Percentiles rank a stretch among this genome's conserved stretches.
phyloP scores from a whole-genome alignment of 2,329 filamentous ascomycete species.

The Zarea fungicola region DNA sequence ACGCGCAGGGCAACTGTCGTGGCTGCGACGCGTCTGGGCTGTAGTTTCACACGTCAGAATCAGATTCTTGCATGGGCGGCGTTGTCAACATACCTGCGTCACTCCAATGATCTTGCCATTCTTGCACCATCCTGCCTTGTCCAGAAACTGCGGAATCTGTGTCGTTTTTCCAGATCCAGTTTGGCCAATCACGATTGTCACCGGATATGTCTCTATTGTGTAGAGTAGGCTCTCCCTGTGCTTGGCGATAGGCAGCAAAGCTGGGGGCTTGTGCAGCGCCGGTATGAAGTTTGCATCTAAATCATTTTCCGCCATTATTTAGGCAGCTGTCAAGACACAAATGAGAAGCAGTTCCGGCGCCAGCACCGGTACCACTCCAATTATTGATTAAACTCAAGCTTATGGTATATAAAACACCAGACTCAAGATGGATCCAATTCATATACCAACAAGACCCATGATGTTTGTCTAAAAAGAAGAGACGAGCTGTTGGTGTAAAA shows the following conservation, averaged over 20 bases:
- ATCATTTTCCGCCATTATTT: constrained; percentile 50
- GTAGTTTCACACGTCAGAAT: background rate
- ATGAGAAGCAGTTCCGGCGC: too few relatives aligned
- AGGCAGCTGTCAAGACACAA: background rate
- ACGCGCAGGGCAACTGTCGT: constrained; percentile 85
- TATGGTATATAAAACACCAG: background rate
- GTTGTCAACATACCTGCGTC: constrained; percentile 64
- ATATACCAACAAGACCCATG: background rate
- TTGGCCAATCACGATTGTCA: constrained; percentile 87
- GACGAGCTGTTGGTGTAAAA: background rate
- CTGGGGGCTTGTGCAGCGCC: constrained; percentile 77
- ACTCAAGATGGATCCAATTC: background rate
- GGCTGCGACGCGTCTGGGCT: constrained; percentile 86
- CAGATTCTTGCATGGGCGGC: constrained; percentile 12
- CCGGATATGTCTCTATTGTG: constrained; percentile 73
- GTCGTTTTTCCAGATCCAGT: constrained; percentile 96
- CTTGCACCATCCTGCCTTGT: constrained; percentile 81
- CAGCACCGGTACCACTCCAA: background rate
- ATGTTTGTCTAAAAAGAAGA: background rate
- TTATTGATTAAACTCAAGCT: too few relatives aligned
- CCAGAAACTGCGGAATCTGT: constrained; percentile 87
- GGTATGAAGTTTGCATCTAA: constrained; percentile 63
- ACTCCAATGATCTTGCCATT: constrained; percentile 80
- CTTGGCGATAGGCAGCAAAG: constrained; percentile 79
- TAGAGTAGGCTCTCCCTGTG: constrained; percentile 78